Evolutionary conservation across 371 early-diverging fungal species (phyloP), one percentile per base, ranked within the genome.

Genomic region (Lichtheimia ramosa): DNA sequence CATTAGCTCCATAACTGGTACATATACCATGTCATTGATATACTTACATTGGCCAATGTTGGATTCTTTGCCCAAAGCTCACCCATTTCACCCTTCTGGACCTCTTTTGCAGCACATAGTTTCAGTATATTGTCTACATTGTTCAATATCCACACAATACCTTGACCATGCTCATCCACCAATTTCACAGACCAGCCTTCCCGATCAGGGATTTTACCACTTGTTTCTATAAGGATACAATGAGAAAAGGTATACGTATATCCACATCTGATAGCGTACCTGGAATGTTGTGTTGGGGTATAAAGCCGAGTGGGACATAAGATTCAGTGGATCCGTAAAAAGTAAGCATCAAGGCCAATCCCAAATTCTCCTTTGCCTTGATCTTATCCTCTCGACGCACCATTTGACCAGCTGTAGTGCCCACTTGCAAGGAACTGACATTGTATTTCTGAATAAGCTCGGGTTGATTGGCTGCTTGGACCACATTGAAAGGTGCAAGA

Each of bases 51-150:
- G 18, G 46, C 46, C 0, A 46, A 10, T 5, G 46, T 21, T 7
- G 46, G 46, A 21, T 21, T 46, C 46, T 46, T 46, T n/a, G 21
- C 46, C 46, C 46, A 46, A 46, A 46, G 46, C 21, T 46, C 46
- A 46, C 46, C 46, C n/a, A 21, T n/a, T 46, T 46, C 46, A 46
- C 46, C 46, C 7, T 5, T n/a, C 7, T n/a, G 18, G 18, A 46
- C 46, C 4, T 46, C 46, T 46, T 6, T 5, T 18, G 46, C 46
- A 46, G 5, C n/a, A n/a, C 16, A 10, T 46, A 1, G 5, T 5
- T 46, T 46, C 18, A 46, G 16, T 46, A 46, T 16, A 5, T 16
- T 12, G 21, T 46, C 46, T 2, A 46, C 10, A 46, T 6, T 2
- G 46, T 1, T 2, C 14, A 25, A 21, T 18, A 46, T 46, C 21